Percentiles rank a stretch among this genome's conserved stretches.
phyloP scores from a whole-genome alignment of 2,329 filamentous ascomycete species.

The Trichoderma guizhouense region DNA sequence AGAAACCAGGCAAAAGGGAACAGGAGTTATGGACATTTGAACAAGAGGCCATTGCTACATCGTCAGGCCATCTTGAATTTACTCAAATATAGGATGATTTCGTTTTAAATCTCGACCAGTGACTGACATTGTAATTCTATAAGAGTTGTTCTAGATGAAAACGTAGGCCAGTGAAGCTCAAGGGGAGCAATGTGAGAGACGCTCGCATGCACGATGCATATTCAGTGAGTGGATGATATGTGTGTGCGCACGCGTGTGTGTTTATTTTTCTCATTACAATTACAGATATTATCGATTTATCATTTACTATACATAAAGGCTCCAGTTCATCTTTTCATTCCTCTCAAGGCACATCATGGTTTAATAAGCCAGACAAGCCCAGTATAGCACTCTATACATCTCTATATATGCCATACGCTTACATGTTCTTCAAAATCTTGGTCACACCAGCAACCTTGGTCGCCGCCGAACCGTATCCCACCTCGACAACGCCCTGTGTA shows the following conservation, averaged over 20 bases:
- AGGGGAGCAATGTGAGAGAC: background rate
- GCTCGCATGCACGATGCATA: background rate
- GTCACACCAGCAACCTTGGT: conserved; percentile 41
- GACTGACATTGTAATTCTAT: background rate
- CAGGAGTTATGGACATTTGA: background rate
- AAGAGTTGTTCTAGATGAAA: background rate
- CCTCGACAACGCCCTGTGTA: conserved; percentile 56
- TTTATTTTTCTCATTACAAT: background rate
- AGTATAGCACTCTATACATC: background rate
- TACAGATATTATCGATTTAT: background rate
- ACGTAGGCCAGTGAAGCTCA: background rate
- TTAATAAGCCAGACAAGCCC: background rate
- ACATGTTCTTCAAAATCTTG: conserved; percentile 44
- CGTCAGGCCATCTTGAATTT: background rate
- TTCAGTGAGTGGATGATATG: background rate
- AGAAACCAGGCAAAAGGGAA: background rate
- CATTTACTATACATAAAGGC: background rate
- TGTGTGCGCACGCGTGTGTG: background rate
- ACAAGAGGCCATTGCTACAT: background rate
- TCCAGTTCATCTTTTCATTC: background rate
- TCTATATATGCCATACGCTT: conserved; percentile 1
- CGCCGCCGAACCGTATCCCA: conserved; percentile 51
- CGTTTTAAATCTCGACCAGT: background rate
- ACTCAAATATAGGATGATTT: background rate
- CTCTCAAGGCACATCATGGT: background rate